Conservation (phyloP, 257 asterid genomes). For the Solanum paucissectum region DNA sequence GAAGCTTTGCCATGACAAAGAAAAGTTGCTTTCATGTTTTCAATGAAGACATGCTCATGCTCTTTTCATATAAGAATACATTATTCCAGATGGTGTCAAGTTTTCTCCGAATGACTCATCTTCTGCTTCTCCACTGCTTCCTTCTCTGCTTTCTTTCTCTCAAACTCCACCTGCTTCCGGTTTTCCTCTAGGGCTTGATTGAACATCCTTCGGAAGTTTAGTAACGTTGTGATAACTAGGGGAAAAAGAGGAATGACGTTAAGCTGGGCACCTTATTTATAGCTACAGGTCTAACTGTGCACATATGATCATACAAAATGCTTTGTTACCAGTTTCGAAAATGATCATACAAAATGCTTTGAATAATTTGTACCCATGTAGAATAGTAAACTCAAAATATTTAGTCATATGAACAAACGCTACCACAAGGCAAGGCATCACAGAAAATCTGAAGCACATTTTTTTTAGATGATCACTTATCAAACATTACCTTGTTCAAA, state of each 20-base stretch:
- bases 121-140: conserved; percentile 52
- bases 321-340: background rate
- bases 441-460: background rate
- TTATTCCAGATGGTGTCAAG: background rate
- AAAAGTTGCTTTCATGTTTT: background rate
- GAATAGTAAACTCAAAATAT: background rate
- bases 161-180: conserved; percentile 74
- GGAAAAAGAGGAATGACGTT: background rate
- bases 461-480: background rate
- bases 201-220: conserved; percentile 80
- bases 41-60: background rate
- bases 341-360: background rate
- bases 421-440: background rate
- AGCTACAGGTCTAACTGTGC: background rate
- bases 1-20: background rate
- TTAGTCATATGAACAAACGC: background rate
- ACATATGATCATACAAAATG: background rate
- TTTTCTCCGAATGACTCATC: conserved; percentile 26
- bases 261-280: background rate
- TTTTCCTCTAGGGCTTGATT: conserved; percentile 72
- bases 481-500: conserved; percentile 70
- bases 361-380: background rate
- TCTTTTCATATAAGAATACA: background rate
- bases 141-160: conserved; percentile 85
- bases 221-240: conserved; percentile 67